Percentiles rank a stretch among this genome's conserved stretches.
phyloP scores from a whole-genome alignment of 2,329 filamentous ascomycete genomes.

The Cadophora sp. region DNA sequence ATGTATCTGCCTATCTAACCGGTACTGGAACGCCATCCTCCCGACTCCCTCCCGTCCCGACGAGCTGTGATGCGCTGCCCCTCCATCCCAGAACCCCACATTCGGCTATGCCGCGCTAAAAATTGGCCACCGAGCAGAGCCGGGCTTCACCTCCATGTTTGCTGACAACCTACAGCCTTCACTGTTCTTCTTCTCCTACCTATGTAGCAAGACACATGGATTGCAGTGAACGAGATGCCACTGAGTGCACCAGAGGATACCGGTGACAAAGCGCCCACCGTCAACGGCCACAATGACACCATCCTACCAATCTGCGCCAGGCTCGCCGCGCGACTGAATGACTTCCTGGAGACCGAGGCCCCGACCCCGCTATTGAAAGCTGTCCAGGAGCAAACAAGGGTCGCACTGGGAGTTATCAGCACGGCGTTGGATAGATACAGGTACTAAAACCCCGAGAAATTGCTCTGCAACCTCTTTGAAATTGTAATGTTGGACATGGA shows the following conservation, averaged over 20 bases:
- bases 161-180: slow-evolving; percentile 21
- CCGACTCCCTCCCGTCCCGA: neutral
- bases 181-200: slow-evolving; percentile 11
- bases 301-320: slow-evolving; percentile 39
- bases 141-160: slow-evolving; percentile 14
- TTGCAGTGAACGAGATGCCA: slow-evolving; percentile 38
- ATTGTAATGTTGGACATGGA: neutral
- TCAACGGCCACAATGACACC: slow-evolving; percentile 26
- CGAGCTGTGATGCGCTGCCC: neutral
- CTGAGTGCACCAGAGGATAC: slow-evolving; percentile 35
- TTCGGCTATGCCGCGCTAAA: slow-evolving; percentile 27
- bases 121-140: slow-evolving; percentile 12
- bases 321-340: slow-evolving; percentile 38
- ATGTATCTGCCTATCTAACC: neutral
- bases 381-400: slow-evolving; percentile 75
- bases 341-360: slow-evolving; percentile 40
- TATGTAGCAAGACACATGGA: slow-evolving; percentile 34
- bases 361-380: slow-evolving; percentile 36
- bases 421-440: slow-evolving; percentile 78
- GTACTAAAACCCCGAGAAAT: slow-evolving; percentile 53
- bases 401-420: slow-evolving; percentile 75
- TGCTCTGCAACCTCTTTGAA: neutral
- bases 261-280: slow-evolving; percentile 36
- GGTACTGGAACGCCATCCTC: neutral
- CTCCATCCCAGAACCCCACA: slow-evolving; percentile 21